Base-by-base conservation (phyloP, 2,329 filamentous ascomycete species). In the Ophiostoma sp. region DNA sequence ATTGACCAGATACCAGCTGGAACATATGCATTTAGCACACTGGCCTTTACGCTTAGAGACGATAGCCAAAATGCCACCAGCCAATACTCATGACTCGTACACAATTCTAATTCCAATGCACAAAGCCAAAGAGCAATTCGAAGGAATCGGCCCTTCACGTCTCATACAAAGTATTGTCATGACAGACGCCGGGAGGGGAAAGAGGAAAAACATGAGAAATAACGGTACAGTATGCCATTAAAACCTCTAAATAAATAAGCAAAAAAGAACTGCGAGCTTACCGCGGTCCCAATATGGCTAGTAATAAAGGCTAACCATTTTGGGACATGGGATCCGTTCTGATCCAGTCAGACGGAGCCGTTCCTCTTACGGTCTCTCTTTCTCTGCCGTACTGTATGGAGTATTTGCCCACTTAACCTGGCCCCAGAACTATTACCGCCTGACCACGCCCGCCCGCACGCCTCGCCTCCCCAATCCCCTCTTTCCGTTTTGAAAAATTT, bases 301-400 rank as follows among this genome's bases (percentile, higher is more conserved):
- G 13, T 3, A 6, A 4, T 4, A 39, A 23, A 23, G 0, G n/a
- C 23, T 62, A 62, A 27, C 27, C 4, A 4, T 2, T 54, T 69
- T 68, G 33, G 70, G 68, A 11, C 67, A 67, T n/a, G n/a, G 33
- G 66, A 60, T 70, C 71, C 67, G 68, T 72, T 70, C 64, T 71
- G 68, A 35, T 6, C 41, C 33, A 60, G 70, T 71, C 71, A 73
- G 62, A 70, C 52, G 71, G 66, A 64, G 62, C 23, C n/a, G 39
- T 68, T 44, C 5, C 64, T 48, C 17, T 68, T 57, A 52, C 48
- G 48, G 48, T 23, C 20, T 1, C 48, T n/a, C 39, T 52, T n/a
- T 52, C n/a, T 52, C 48, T 52, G 48, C 52, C 52, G 52, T 57
- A 13, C 52, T 27, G 52, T 57, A 57, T 57, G 52, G 52, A 57